Percentiles rank a stretch among this genome's conserved stretches.
phyloP scores from a whole-genome alignment of 495 filamentous ascomycete species.

The Amorphotheca resinae region DNA sequence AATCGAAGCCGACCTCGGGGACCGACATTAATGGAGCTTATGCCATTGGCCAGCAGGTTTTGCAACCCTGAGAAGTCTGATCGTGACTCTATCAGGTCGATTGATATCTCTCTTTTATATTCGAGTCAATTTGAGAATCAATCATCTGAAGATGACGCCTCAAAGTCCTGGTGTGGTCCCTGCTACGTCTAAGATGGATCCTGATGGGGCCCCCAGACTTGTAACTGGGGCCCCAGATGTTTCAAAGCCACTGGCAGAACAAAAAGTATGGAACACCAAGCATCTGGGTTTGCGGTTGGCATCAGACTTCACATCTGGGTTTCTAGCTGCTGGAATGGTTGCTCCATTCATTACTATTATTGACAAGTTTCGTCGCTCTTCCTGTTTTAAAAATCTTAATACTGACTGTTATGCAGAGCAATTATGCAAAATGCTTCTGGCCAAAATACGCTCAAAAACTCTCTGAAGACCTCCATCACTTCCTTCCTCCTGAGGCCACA shows the following conservation, averaged over 20 bases:
- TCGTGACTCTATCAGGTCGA: no score
- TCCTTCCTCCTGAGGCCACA: conserved; percentile 57
- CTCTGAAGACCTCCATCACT: conserved; percentile 49
- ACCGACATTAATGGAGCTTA: no score
- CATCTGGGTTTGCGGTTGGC: conserved; percentile 54
- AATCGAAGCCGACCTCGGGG: no score
- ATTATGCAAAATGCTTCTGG: conserved; percentile 96
- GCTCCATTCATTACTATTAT: conserved; percentile 85
- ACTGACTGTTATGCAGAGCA: conserved; percentile 39
- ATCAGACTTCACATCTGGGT: conserved; percentile 63
- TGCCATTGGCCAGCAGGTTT: no score
- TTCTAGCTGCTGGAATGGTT: conserved; percentile 65
- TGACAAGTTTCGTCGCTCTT: conserved; percentile 52
- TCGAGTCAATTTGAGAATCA: no score
- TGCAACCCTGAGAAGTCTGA: no score
- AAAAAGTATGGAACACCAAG: conserved; percentile 60
- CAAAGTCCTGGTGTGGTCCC: conserved; percentile 5
- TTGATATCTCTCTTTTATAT: no score
- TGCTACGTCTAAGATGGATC: background rate
- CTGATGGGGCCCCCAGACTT: background rate
- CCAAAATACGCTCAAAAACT: conserved; percentile 53
- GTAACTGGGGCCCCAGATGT: conserved; percentile 1
- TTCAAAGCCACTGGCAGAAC: conserved; percentile 4
- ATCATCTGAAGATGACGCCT: conserved; percentile 9
- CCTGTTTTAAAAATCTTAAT: conserved; percentile 2